A percentile compares a stretch with the other conserved stretches of the same genome.
phyloP scores from a whole-genome alignment of 768 basidiomycete species.

The Phlebiopsis flavidoalba region DNA sequence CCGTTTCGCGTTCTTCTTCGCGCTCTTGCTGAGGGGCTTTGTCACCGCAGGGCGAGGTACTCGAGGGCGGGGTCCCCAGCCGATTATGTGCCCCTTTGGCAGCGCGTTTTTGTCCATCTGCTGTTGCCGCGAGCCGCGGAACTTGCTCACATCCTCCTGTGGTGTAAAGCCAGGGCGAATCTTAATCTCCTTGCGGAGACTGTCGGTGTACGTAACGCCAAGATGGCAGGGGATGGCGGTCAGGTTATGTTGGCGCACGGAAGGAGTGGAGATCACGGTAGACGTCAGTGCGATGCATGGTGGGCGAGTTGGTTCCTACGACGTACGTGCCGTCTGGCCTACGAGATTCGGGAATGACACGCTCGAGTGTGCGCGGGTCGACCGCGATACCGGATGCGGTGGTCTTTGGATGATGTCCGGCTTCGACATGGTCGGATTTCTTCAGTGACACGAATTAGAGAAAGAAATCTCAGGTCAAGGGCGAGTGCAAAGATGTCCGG shows the following conservation, averaged over 20 bases:
- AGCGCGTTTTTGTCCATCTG: conserved; percentile 60
- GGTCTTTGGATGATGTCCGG: conserved; percentile 70
- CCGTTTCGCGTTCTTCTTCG: conserved; percentile 81
- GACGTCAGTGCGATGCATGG: background rate
- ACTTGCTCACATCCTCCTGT: conserved; percentile 88
- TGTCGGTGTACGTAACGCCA: conserved; percentile 25
- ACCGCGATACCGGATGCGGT: conserved; percentile 75
- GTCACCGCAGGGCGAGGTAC: conserved; percentile 28
- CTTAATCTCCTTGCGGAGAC: conserved; percentile 82
- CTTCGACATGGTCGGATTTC: conserved; percentile 50
- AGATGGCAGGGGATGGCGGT: conserved; percentile 3
- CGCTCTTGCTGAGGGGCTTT: conserved; percentile 34
- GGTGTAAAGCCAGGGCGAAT: conserved; percentile 92
- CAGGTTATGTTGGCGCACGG: too few relatives aligned
- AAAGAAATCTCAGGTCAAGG: background rate
- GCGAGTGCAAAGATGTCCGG: background rate
- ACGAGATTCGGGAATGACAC: conserved; percentile 82
- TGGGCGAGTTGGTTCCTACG: background rate
- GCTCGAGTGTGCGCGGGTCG: conserved; percentile 81
- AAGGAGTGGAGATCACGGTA: background rate
- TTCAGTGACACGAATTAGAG: background rate
- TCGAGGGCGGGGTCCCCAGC: conserved; percentile 64
- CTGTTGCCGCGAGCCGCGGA: conserved; percentile 72
- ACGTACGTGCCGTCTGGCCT: conserved; percentile 84
- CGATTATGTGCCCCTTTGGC: conserved; percentile 78